These are phyloP conservation scores for Mycena belliarum DNA, from an alignment of 768 basidiomycete species.

Conservation along the genomic window DNA sequence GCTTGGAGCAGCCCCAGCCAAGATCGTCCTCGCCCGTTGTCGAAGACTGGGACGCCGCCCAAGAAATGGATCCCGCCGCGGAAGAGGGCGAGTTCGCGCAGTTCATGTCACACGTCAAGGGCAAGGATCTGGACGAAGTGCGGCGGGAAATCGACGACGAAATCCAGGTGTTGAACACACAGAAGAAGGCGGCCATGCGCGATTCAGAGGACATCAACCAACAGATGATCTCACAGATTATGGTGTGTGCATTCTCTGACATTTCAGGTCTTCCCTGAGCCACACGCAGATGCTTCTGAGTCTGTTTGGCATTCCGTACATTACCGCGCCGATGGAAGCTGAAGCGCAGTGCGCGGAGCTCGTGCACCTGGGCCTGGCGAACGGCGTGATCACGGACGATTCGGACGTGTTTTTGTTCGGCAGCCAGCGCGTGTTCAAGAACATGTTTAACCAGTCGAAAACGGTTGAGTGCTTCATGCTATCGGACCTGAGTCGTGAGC, in stretches of 20 bases:
- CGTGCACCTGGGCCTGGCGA: conserved; percentile 80
- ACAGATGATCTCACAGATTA: conserved; percentile 89
- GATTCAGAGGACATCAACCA: conserved; percentile 95
- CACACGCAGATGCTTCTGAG: conserved; percentile 75
- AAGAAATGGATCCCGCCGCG: conserved; percentile 77
- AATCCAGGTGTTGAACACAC: conserved; percentile 76
- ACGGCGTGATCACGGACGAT: conserved; percentile 98
- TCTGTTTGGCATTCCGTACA: conserved; percentile 95
- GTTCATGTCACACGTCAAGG: conserved; percentile 90
- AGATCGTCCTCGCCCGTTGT: conserved; percentile 25
- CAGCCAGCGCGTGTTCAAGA: conserved; percentile 93
- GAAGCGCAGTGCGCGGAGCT: conserved; percentile 98
- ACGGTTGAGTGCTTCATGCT: conserved; percentile 95
- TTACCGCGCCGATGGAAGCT: conserved; percentile 99
- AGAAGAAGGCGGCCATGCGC: conserved; percentile 85
- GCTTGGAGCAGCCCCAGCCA: conserved; percentile 23
- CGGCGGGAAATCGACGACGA: conserved; percentile 91
- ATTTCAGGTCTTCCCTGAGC: not conserved
- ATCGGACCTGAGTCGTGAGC: conserved; percentile 81
- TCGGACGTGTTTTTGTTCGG: conserved; percentile 99
- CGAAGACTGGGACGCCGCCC: conserved; percentile 77
- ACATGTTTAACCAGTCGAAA: conserved; percentile 99
- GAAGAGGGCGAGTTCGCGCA: conserved; percentile 91
- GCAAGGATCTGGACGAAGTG: conserved; percentile 78
- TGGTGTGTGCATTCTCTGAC: conserved; percentile 42